Percentiles rank a stretch among this genome's conserved stretches.
Conservation (phyloP, 768 basidiomycete species). For the Lactarius akahatsu region DNA sequence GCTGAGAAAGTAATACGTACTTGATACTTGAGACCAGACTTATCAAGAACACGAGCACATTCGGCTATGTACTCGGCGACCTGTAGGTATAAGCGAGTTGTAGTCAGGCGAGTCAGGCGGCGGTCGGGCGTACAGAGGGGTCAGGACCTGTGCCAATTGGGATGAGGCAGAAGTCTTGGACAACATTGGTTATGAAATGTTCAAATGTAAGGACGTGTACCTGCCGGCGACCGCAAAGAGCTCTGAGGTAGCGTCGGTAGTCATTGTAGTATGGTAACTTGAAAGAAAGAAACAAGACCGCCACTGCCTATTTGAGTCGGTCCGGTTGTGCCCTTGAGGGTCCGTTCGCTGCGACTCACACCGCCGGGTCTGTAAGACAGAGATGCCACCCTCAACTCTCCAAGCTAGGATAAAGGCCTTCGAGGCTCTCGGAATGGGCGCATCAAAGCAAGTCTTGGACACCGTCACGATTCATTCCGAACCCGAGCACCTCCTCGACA, state of each 20-base stretch:
- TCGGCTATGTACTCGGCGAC: conserved; percentile 79
- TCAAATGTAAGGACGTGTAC: conserved; percentile 1
- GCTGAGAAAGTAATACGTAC: conserved; percentile 39
- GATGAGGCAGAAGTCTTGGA: conserved; percentile 83
- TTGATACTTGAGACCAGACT: conserved; percentile 80
- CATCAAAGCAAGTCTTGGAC: conserved; percentile 23
- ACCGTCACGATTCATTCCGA: conserved; percentile 21
- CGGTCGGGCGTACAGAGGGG: conserved; percentile 53
- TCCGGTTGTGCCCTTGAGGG: neutral
- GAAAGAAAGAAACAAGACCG: neutral
- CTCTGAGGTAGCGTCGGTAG: conserved; percentile 41
- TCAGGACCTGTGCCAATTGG: conserved; percentile 72
- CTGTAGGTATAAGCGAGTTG: conserved; percentile 37
- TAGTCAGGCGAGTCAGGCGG: neutral
- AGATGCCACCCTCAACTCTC: conserved; percentile 26
- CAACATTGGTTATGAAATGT: conserved; percentile 3
- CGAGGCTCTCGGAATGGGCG: conserved; percentile 24
- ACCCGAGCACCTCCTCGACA: conserved; percentile 28
- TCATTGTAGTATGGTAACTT: neutral
- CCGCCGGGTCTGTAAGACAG: neutral
- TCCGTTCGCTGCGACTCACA: neutral
- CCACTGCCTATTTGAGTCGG: neutral
- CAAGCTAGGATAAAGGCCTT: conserved; percentile 30
- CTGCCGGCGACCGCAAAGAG: conserved; percentile 79
- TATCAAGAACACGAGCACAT: conserved; percentile 79